Conservation (phyloP, 1,284 basidiomycete genomes). For the Kwoniella shivajii region DNA sequence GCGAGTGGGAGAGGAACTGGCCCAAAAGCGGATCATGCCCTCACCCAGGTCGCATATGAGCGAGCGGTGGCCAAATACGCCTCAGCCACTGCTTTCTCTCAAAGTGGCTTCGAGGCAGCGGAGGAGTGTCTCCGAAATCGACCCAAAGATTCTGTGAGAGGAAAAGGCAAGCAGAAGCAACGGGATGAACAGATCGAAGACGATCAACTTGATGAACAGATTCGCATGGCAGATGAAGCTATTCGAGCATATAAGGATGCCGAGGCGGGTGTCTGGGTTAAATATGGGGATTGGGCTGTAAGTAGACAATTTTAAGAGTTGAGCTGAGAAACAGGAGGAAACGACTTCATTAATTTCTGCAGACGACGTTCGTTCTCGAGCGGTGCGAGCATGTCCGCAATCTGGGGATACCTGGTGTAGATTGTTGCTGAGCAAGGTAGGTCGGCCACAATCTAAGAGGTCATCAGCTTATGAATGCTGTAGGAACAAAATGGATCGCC, state of each 20-base stretch:
- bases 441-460: not conserved
- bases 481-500: conserved; percentile 22
- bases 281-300: conserved; percentile 42
- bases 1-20: conserved; percentile 53
- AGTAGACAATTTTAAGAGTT: conserved; percentile 6
- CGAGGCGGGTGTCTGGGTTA: conserved; percentile 46
- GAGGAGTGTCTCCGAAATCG: not conserved
- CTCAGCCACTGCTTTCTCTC: conserved; percentile 58
- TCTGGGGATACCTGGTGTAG: conserved; percentile 37
- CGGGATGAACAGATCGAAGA: conserved; percentile 44
- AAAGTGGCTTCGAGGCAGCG: conserved; percentile 5
- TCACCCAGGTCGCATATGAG: conserved; percentile 70
- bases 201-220: conserved; percentile 56
- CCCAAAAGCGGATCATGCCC: conserved; percentile 57
- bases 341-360: not conserved
- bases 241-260: conserved; percentile 39
- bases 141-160: conserved; percentile 5
- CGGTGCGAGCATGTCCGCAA: conserved; percentile 43
- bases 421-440: conserved; percentile 22
- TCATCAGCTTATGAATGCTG: conserved; percentile 3
- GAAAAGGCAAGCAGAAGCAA: conserved; percentile 59
- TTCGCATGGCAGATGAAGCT: conserved; percentile 20
- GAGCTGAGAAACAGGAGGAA: conserved; percentile 13
- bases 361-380: conserved; percentile 11
- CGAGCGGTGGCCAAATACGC: conserved; percentile 66